phyloP scores from a whole-genome alignment of 2,329 filamentous ascomycete species.

The Cytospora piceicola region DNA sequence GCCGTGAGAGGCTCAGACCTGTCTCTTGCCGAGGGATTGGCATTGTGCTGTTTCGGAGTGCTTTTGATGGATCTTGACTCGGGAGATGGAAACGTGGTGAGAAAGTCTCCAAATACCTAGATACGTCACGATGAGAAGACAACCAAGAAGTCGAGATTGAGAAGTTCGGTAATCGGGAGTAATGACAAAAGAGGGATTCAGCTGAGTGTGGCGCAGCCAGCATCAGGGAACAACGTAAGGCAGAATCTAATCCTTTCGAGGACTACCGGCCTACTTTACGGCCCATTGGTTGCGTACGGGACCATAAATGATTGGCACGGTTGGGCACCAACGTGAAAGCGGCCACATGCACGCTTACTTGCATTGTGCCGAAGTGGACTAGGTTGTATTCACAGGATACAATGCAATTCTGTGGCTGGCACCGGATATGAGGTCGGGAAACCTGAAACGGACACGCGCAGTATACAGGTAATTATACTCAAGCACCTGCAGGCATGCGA shows the following conservation, averaged over 20 bases:
- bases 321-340: not conserved
- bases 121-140: not conserved
- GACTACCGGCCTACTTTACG: not conserved
- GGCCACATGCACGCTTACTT: not conserved
- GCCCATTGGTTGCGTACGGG: not conserved
- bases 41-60: not conserved
- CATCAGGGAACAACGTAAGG: not conserved
- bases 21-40: constrained; percentile 25
- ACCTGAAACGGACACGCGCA: no score
- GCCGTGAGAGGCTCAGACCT: constrained; percentile 19
- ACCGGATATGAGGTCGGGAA: no score
- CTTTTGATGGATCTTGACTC: not conserved
- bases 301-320: not conserved
- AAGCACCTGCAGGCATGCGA: no score
- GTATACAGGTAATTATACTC: no score
- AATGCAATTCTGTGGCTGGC: no score
- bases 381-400: no score
- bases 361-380: not conserved
- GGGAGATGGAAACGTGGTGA: not conserved
- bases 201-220: not conserved
- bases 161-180: not conserved
- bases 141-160: no score
- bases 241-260: not conserved
- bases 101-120: not conserved
- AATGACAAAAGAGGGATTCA: not conserved